Base-by-base conservation (phyloP, 306 rosid genomes). In the Malus fusca region DNA sequence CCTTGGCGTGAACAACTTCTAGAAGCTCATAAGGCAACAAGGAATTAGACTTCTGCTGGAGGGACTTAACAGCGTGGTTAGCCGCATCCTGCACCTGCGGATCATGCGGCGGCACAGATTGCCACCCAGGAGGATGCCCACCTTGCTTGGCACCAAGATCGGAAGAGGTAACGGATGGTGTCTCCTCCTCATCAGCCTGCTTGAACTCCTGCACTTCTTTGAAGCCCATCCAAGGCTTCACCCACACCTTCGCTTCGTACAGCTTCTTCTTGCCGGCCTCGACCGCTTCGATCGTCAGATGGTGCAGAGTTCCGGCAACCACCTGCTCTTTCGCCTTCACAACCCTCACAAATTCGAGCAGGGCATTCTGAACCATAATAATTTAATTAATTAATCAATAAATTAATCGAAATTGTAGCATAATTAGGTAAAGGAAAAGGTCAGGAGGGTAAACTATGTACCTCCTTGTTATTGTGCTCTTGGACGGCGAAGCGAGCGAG, bases 201-300 rank as follows among this genome's bases (percentile, higher is more conserved):
- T 88, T 89, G 81, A 95, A 95, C 75, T 89, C 97, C 71, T 85
- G 88, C 17, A 90, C 85, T 72, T 92, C 89, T 74, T 92, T 95
- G 66, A 89, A 92, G 79, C 83, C 85, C 86, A 89, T 2, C 99
- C 99, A 95, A 19, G 88, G 91, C 82, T 92, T 95, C 60, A 90
- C 97, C 99, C 99, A 95, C 23, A 95, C 73, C 87, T 89, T 88
- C 72, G 97, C 97, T 74, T 92, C 89, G 68, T 90, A 95, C 30
- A 90, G 74, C 89, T 89, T 88, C 83, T 84, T 92, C 89, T 85
- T 75, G 3, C 96, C 98, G 0, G 78, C 97, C 12, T 91, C 96
- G 35, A 76, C 51, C 15, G 72, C 97, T 80, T 94, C 98, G 12
- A 94, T 44, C 21, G 93, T 90, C 71, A 91, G 89, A 80, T 85